Percentiles rank a stretch among this genome's conserved stretches.
These are phyloP conservation scores for Eucommia ulmoides DNA, from an alignment of 257 asterid genomes.

Conservation along the genomic window DNA sequence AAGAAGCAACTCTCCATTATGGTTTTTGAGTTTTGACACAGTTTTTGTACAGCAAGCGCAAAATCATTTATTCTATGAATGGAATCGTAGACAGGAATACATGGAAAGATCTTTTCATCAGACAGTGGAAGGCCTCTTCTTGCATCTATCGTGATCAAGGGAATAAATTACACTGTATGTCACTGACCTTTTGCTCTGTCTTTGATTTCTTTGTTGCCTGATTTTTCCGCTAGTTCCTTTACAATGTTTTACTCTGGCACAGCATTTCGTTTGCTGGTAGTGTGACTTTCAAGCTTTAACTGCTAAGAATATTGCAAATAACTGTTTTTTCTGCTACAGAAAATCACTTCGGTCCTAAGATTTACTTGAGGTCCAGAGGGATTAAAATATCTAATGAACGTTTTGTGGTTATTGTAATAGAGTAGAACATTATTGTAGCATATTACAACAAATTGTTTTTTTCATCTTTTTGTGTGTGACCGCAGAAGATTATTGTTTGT, in stretches of 20 bases:
- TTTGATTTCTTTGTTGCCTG: too few relatives aligned
- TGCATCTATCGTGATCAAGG: constrained; percentile 28
- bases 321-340: not conserved
- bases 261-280: not conserved
- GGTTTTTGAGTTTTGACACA: too few relatives aligned
- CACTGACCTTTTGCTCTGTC: too few relatives aligned
- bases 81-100: constrained; percentile 31
- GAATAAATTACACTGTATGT: constrained; percentile 33
- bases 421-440: too few relatives aligned
- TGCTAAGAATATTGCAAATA: not conserved
- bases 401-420: too few relatives aligned
- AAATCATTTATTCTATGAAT: not conserved
- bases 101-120: constrained; percentile 36
- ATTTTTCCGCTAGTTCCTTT: not conserved
- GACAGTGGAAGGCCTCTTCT: constrained; percentile 32
- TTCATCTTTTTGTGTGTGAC: too few relatives aligned
- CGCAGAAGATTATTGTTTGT: too few relatives aligned
- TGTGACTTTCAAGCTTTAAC: not conserved
- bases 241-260: not conserved
- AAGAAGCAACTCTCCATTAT: too few relatives aligned
- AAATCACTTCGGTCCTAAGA: not conserved
- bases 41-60: not conserved
- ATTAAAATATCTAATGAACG: too few relatives aligned
- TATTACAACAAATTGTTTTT: too few relatives aligned
- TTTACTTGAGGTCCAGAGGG: not conserved